Base-by-base conservation (phyloP, 345 rosid species). In the Streptanthus diversifolius region DNA sequence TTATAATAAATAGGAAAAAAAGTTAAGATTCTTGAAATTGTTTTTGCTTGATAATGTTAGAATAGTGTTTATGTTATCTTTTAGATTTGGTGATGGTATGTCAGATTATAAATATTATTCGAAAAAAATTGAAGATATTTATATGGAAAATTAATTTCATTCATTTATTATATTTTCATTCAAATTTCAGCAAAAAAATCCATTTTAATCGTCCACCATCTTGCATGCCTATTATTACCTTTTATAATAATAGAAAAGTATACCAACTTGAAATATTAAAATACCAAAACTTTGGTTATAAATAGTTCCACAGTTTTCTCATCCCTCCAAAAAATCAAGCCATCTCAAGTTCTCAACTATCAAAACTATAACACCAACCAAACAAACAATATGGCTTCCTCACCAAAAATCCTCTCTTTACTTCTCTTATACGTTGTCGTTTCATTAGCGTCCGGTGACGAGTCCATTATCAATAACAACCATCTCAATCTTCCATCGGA, bases 371-470 rank as follows among this genome's bases (percentile, higher is more conserved):
- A 61, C 15, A 39, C 15, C 25, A 56, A 64, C 52, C 22, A 52
- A 52, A 12, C 44, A 63, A 32, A 52, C 45, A 70, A 71, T 5
- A 77, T 77, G 77, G 43, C 56, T 66, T 67, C 47, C 47, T 68
- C 77, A 5, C 15, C 66, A 21, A 71, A 63, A 63, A 12, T 56
- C 63, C 61, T 72, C 71, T 59, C 66, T 53, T 57, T 79, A 29
- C 60, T 84, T 58, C 65, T 80, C 79, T 32, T 84, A 24, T 66
- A 60, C 71, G 71, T 75, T 64, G 1, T 73, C 66, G 14, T 83
- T n/a, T 74, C 88, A 18, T 71, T 77, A 9, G 87, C 90, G 70
- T 3, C 63, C 39, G 60, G 81, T 76, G 44, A 63, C 52, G 54
- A 66, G 1, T 62, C 76, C 44, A 62, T 19, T 43, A 63, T 9